These are phyloP conservation scores for Metschnikowia matae DNA, from an alignment of 805 yeast genomes.

Conservation along the genomic window DNA sequence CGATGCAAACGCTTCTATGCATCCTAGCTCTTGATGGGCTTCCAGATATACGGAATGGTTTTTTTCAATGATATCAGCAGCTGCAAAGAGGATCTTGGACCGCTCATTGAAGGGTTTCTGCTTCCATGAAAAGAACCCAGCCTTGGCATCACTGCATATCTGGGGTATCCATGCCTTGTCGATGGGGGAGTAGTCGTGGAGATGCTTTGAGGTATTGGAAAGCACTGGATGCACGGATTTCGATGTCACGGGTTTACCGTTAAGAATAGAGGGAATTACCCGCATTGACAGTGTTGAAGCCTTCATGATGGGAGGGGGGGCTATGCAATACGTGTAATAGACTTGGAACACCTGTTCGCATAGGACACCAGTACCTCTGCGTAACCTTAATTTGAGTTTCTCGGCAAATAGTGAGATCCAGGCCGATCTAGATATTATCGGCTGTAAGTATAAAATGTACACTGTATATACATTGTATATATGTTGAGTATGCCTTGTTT, in stretches of 20 bases:
- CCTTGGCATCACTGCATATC: constrained; percentile 19
- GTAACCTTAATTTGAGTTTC: too few species aligned
- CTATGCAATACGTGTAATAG: too few species aligned
- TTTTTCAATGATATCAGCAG: constrained; percentile 14
- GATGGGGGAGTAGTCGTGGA: constrained; percentile 12
- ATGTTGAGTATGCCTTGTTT: too few species aligned
- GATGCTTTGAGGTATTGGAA: constrained; percentile 8
- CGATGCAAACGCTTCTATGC: constrained; percentile 6
- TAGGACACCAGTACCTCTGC: too few species aligned
- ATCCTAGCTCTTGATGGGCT: constrained; percentile 14
- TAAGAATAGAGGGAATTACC: constrained; percentile 10
- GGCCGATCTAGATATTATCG: too few species aligned
- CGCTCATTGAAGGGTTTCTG: constrained; percentile 15
- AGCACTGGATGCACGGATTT: constrained; percentile 7
- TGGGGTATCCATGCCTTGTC: constrained; percentile 7
- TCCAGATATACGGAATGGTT: constrained; percentile 7
- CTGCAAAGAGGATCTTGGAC: constrained; percentile 19
- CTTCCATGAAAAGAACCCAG: constrained; percentile 29
- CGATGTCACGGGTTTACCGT: constrained; percentile 8
- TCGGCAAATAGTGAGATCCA: too few species aligned
- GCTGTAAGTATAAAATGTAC: too few species aligned
- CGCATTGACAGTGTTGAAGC: neutral
- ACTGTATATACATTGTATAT: too few species aligned
- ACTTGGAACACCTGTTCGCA: too few species aligned
- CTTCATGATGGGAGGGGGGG: too few species aligned